Conservation (phyloP, 2,329 filamentous ascomycete species). For the Xylariaceae sp. region DNA sequence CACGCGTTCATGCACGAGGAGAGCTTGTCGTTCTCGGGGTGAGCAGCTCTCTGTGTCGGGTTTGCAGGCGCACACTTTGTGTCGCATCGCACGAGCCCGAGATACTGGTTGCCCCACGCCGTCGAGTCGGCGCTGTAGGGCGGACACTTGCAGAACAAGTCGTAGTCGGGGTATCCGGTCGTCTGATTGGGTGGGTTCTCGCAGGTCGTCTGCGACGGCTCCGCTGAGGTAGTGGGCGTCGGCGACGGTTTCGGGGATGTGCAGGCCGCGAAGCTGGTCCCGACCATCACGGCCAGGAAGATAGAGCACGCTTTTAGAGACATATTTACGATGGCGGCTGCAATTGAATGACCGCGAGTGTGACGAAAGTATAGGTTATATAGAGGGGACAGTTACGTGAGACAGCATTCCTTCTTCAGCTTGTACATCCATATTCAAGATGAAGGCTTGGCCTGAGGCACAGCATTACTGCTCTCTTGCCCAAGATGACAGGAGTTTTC, state of each 20-base stretch:
- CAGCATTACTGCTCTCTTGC: too few species aligned
- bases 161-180: conserved; percentile 32
- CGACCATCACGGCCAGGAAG: conserved; percentile 11
- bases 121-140: conserved; percentile 24
- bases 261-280: conserved; percentile 4
- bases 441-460: too few species aligned
- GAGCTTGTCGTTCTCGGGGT: conserved; percentile 29
- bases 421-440: too few species aligned
- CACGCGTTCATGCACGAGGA: conserved; percentile 33
- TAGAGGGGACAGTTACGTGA: background rate
- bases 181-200: conserved; percentile 20
- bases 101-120: conserved; percentile 33
- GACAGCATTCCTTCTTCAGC: too few species aligned
- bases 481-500: too few species aligned
- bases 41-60: conserved; percentile 24
- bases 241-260: background rate
- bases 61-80: conserved; percentile 31
- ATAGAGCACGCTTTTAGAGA: conserved; percentile 4
- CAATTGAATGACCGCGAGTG: background rate
- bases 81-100: conserved; percentile 34
- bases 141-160: conserved; percentile 33
- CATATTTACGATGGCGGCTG: conserved; percentile 1
- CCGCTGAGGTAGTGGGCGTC: background rate
- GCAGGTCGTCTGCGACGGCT: conserved; percentile 10
- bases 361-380: background rate